Conservation (phyloP, 1,284 basidiomycete species). For the Cystobasidium sp. region DNA sequence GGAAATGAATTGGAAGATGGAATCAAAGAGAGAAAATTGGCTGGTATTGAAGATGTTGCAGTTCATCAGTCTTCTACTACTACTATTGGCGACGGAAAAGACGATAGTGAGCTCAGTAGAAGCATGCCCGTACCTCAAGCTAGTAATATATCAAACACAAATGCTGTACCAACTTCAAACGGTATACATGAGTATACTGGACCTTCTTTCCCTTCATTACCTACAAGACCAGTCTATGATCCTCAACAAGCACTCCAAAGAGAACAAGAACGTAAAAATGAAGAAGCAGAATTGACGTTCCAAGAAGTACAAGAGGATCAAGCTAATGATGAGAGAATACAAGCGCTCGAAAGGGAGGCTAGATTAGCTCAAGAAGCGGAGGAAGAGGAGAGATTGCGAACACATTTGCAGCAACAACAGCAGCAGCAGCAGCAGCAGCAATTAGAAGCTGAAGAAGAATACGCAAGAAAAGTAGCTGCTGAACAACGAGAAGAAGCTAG, state of each 20-base stretch:
- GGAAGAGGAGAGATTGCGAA: not conserved
- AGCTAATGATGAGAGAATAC: not conserved
- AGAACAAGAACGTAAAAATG: conserved; percentile 1
- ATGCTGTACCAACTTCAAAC: not conserved
- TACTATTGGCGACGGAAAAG: not conserved
- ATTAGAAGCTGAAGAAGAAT: not conserved
- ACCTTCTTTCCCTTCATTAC: conserved; percentile 25
- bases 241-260: not conserved
- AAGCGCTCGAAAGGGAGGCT: not conserved
- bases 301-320: conserved; percentile 16
- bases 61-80: not conserved
- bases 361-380: not conserved
- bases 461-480: not conserved
- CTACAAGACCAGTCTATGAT: conserved; percentile 11
- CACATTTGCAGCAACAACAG: not conserved
- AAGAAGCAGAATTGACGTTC: conserved; percentile 14
- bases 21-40: conserved; percentile 17
- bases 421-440: not conserved
- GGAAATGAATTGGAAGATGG: conserved; percentile 40
- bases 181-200: conserved; percentile 6
- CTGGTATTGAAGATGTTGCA: conserved; percentile 13
- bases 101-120: not conserved
- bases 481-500: not conserved
- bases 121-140: not conserved
- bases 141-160: not conserved